Base-by-base conservation (phyloP, 352 stramenopile genomes). In the Phytophthora citrophthora region DNA sequence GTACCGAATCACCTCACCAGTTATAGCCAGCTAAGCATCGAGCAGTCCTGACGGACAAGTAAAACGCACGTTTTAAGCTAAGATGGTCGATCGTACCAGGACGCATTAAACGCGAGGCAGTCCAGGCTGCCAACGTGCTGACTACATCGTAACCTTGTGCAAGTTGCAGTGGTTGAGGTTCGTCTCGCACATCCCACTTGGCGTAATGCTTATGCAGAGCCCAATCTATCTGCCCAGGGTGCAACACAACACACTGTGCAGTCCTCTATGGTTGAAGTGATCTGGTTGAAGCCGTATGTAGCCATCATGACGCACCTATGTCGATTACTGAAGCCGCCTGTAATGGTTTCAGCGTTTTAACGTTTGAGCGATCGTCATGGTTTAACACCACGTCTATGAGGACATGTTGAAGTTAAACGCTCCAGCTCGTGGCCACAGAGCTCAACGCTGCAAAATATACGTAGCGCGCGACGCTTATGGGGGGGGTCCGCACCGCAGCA, bases 251-350 rank as follows among this genome's bases (percentile, higher is more conserved):
- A 6, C 32, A 16, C 34, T 41, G 36, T 20, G 20, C 1, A 20
- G 12, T 40, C 34, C 15, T 40, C 34, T 10, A 40, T 41, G 36
- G 36, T 41, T 41, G 36, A 20, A 41, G 36, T 41, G 8, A 13
- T 13, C 8, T 34, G 36, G 36, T 20, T 41, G 20, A 31, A 53
- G 46, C 46, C 6, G 47, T 38, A 20, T 51, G 56, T 61, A 61
- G 31, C 41, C 36, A 52, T 68, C 29, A 43, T 68, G 60, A 68
- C 52, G 44, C 60, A 11, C 51, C 11, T 23, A 4, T 26, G 60
- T 68, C 60, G 38, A 57, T 27, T 51, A 2, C 38, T 50, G 34
- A 62, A 63, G 43, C 39, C 36, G 48, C 18, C 1, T 15, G 27
- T 9, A 20, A 20, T 20, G 20, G 20, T 20, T 26, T 4, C 11